phyloP scores from a whole-genome alignment of 2,329 filamentous ascomycete genomes.

The Sclerotinia borealis region DNA sequence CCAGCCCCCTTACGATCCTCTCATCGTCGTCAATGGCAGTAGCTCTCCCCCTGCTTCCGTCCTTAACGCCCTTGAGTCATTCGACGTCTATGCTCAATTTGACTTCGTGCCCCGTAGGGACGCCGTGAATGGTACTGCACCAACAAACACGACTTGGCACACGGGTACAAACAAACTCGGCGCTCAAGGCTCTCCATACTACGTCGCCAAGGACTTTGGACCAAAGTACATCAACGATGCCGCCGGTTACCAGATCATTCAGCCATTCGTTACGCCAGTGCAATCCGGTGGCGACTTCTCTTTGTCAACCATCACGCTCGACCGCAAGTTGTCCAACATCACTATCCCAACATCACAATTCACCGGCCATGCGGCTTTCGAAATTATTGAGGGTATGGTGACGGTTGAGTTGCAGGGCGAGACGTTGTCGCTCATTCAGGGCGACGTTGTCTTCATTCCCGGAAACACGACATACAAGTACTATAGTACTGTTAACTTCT shows the following conservation, averaged over 20 bases:
- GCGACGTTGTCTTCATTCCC: constrained; percentile 38
- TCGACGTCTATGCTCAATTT: constrained; percentile 40
- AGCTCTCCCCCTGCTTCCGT: constrained; percentile 19
- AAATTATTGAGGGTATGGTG: constrained; percentile 36
- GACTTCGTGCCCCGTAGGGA: constrained; percentile 37
- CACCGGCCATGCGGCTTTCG: constrained; percentile 34
- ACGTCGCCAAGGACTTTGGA: constrained; percentile 41
- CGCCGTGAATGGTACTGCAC: constrained; percentile 38
- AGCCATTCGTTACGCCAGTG: constrained; percentile 38
- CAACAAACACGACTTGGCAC: constrained; percentile 35
- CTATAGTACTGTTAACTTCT: constrained; percentile 28
- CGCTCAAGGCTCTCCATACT: constrained; percentile 35
- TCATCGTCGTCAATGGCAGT: background rate
- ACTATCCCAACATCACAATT: constrained; percentile 26
- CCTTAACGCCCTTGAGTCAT: constrained; percentile 35
- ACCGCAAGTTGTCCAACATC: constrained; percentile 15
- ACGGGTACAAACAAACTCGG: constrained; percentile 34
- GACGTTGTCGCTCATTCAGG: constrained; percentile 28
- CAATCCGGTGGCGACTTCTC: constrained; percentile 40
- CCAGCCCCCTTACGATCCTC: constrained; percentile 34
- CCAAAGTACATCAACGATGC: constrained; percentile 39
- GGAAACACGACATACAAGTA: constrained; percentile 32
- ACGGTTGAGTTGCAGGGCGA: constrained; percentile 33
- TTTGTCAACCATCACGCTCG: constrained; percentile 39
- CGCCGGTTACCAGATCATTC: constrained; percentile 38